phyloP scores from a whole-genome alignment of 2,329 filamentous ascomycete species.

The Trichoderma gracile region DNA sequence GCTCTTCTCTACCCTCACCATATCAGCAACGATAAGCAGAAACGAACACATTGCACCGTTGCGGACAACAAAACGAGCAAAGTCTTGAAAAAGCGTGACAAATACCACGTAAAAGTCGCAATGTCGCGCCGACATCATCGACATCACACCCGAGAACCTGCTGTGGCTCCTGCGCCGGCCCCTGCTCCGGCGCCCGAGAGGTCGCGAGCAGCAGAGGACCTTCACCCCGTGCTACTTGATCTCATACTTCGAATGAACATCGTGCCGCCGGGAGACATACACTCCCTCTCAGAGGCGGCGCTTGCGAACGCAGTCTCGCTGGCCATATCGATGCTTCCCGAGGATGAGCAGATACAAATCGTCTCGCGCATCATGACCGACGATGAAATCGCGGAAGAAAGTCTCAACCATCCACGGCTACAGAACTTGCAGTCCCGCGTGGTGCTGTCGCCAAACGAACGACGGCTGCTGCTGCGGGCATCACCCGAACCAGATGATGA shows the following conservation, averaged over 20 bases:
- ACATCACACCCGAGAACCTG: neutral
- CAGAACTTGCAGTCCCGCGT: slow-evolving; percentile 19
- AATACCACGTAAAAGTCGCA: neutral
- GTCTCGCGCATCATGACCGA: slow-evolving; percentile 31
- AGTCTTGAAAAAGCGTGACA: too few relatives aligned
- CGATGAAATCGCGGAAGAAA: slow-evolving; percentile 29
- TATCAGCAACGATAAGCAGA: too few relatives aligned
- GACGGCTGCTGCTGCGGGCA: neutral
- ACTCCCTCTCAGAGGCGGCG: slow-evolving; percentile 23
- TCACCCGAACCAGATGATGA: slow-evolving; percentile 4
- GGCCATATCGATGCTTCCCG: slow-evolving; percentile 31
- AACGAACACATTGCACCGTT: too few relatives aligned
- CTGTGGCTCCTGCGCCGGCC: neutral
- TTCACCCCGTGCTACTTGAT: slow-evolving; percentile 32
- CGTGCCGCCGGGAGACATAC: slow-evolving; percentile 7
- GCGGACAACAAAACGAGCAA: neutral
- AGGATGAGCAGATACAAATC: slow-evolving; percentile 28
- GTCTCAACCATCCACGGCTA: slow-evolving; percentile 28
- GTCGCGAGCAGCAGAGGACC: neutral
- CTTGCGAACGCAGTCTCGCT: slow-evolving; percentile 28
- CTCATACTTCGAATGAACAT: slow-evolving; percentile 26
- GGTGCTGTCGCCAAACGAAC: neutral
- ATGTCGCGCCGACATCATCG: neutral
- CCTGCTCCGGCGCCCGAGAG: neutral
- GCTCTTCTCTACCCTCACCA: too few relatives aligned